Evolutionary conservation across 306 rosid genomes (phyloP).

Genomic region (Biancaea sappan): DNA sequence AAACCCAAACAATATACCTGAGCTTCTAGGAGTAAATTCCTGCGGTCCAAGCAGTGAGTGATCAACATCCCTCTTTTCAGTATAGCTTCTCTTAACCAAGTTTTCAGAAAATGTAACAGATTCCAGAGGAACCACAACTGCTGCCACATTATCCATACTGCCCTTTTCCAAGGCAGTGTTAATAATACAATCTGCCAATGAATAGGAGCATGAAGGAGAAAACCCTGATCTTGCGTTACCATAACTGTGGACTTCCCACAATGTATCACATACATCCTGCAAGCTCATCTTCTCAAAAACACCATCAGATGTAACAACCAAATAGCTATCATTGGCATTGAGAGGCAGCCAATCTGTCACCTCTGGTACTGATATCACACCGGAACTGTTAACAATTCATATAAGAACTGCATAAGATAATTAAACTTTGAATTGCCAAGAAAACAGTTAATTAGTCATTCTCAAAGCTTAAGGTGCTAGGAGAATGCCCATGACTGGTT

Average conservation of each 20-base stretch:
- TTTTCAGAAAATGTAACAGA: constrained; percentile 45
- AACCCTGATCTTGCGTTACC: constrained; percentile 46
- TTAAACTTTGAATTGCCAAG: constrained; percentile 23
- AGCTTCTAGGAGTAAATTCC: constrained; percentile 47
- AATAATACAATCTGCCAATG: constrained; percentile 82
- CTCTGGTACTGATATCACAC: constrained; percentile 92
- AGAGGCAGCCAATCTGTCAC: constrained; percentile 93
- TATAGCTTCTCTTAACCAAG: constrained; percentile 40
- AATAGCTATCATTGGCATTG: constrained; percentile 82
- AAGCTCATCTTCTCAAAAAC: constrained; percentile 81
- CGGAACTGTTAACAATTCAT: constrained; percentile 57
- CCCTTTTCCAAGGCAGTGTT: constrained; percentile 72
- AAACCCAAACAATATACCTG: constrained; percentile 55
- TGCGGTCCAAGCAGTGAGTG: constrained; percentile 42
- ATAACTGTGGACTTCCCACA: constrained; percentile 67
- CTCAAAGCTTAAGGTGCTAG: constrained; percentile 15
- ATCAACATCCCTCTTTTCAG: constrained; percentile 48
- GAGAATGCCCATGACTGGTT: not conserved
- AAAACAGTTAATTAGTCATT: constrained; percentile 32
- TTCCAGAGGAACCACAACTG: constrained; percentile 81
- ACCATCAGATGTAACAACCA: constrained; percentile 96
- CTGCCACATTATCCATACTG: constrained; percentile 89
- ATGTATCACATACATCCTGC: constrained; percentile 92
- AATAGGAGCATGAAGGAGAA: constrained; percentile 65
- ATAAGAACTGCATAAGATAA: constrained; percentile 36